A percentile compares a stretch with the other conserved stretches of the same genome.
Conservation (phyloP, 2,329 filamentous ascomycete genomes). For the Aureobasidium lini region DNA sequence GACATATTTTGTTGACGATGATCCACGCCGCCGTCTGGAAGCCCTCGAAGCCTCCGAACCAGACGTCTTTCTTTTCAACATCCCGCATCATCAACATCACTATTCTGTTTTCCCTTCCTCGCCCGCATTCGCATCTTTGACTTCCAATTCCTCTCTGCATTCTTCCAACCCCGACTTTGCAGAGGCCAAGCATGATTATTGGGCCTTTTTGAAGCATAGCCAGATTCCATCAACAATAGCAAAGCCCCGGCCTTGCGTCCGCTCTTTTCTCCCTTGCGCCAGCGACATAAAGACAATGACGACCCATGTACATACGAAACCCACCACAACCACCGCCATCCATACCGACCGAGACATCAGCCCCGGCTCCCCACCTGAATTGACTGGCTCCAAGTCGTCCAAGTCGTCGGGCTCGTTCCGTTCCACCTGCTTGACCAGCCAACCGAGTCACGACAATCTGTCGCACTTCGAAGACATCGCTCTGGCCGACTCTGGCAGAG, state of each 20-base stretch:
- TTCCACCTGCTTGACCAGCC: conserved; percentile 67
- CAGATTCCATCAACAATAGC: conserved; percentile 7
- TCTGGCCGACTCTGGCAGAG: conserved; percentile 52
- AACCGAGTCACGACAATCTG: conserved; percentile 53
- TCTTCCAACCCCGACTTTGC: neutral
- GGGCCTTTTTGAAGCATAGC: conserved; percentile 3
- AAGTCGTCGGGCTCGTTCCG: conserved; percentile 71
- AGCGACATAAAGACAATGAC: conserved; percentile 13
- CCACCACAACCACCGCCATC: neutral
- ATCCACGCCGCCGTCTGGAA: conserved; percentile 4
- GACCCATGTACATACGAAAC: conserved; percentile 1
- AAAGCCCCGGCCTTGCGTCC: conserved; percentile 17
- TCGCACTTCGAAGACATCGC: conserved; percentile 91
- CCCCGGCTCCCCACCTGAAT: conserved; percentile 66
- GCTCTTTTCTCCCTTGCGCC: conserved; percentile 12
- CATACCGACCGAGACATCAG: conserved; percentile 27
- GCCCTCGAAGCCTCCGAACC: neutral
- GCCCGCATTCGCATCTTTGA: neutral
- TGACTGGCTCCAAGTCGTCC: conserved; percentile 79
- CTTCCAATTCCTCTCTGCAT: neutral
- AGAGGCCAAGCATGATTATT: conserved; percentile 12
- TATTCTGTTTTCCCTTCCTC: conserved; percentile 1
- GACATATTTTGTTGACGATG: conserved; percentile 9
- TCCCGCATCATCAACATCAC: neutral
- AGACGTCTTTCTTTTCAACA: conserved; percentile 5